These are phyloP conservation scores for Fusarium ramigenum DNA, from an alignment of 2,329 filamentous ascomycete genomes.

Conservation along the genomic window DNA sequence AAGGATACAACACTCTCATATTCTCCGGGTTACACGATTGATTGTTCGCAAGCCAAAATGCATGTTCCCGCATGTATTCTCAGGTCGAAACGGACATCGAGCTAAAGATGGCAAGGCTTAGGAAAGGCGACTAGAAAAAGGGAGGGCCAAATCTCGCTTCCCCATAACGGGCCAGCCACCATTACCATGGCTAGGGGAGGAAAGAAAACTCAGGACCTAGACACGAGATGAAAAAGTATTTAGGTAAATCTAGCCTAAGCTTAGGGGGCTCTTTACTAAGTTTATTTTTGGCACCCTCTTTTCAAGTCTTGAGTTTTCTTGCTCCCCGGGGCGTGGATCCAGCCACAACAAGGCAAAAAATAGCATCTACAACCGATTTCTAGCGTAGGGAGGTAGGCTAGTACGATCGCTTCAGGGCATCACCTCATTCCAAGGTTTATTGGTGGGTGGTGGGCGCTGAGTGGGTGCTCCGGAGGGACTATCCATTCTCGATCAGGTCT, in stretches of 20 bases:
- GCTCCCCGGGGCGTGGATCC: background rate
- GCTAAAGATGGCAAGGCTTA: background rate
- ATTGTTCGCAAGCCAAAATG: background rate
- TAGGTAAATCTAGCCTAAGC: background rate
- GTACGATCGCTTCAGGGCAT: background rate
- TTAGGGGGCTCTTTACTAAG: background rate
- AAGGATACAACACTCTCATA: background rate
- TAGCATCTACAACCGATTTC: constrained; percentile 4
- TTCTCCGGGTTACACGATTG: constrained; percentile 12
- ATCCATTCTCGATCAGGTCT: constrained; percentile 1
- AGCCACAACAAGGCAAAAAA: constrained; percentile 8
- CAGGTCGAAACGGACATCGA: constrained; percentile 3
- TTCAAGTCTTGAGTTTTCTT: background rate
- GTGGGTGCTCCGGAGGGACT: background rate
- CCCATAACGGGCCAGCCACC: constrained; percentile 27
- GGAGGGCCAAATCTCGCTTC: constrained; percentile 40
- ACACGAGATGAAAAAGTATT: background rate
- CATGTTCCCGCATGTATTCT: background rate
- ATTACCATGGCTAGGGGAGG: background rate
- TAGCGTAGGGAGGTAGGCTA: background rate
- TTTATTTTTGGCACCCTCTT: background rate
- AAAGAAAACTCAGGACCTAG: background rate
- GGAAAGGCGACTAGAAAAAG: constrained; percentile 7
- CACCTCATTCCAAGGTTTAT: constrained; percentile 14
- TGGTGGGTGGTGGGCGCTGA: background rate